These are phyloP conservation scores for Globisporangium spinosum DNA, from an alignment of 352 stramenopile species.

Conservation along the genomic window DNA sequence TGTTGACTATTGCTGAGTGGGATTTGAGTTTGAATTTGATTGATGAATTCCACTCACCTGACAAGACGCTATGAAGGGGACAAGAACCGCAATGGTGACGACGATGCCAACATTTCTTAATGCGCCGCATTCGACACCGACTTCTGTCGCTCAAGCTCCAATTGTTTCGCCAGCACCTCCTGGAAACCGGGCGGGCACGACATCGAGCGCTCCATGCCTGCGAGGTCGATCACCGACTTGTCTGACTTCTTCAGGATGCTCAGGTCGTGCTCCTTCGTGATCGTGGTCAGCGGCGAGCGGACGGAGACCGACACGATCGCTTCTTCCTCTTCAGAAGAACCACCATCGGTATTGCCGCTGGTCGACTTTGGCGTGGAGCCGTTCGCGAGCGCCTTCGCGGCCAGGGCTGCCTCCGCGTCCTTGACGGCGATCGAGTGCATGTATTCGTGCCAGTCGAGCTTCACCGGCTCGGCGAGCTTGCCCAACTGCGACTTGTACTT, in stretches of 20 bases:
- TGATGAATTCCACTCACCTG: slow-evolving; percentile 1
- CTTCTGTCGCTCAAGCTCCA: slow-evolving; percentile 17
- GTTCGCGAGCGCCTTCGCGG: slow-evolving; percentile 8
- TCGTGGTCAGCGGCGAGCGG: slow-evolving; percentile 40
- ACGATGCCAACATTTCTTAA: background rate
- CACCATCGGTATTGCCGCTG: background rate
- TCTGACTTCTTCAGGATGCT: slow-evolving; percentile 75
- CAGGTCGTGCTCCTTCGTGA: slow-evolving; percentile 76
- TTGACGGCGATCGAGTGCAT: slow-evolving; percentile 68
- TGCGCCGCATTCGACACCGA: slow-evolving; percentile 5
- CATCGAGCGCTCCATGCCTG: slow-evolving; percentile 68
- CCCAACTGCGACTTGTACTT: slow-evolving; percentile 64
- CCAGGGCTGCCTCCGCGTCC: slow-evolving; percentile 7
- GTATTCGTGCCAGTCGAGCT: slow-evolving; percentile 82
- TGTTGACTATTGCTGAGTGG: background rate
- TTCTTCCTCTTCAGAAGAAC: slow-evolving; percentile 20
- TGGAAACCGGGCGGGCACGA: slow-evolving; percentile 69
- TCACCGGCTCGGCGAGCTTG: slow-evolving; percentile 60
- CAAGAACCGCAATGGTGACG: background rate
- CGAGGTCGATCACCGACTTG: slow-evolving; percentile 67
- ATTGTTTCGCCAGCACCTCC: slow-evolving; percentile 38
- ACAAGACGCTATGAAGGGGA: slow-evolving; percentile 6
- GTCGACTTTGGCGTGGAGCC: background rate
- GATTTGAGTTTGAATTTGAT: slow-evolving; percentile 2
- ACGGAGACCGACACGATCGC: slow-evolving; percentile 14